A percentile compares a stretch with the other conserved stretches of the same genome.
Conservation (phyloP, 2,329 filamentous ascomycete species). For the Torrubiella hemipterigena region DNA sequence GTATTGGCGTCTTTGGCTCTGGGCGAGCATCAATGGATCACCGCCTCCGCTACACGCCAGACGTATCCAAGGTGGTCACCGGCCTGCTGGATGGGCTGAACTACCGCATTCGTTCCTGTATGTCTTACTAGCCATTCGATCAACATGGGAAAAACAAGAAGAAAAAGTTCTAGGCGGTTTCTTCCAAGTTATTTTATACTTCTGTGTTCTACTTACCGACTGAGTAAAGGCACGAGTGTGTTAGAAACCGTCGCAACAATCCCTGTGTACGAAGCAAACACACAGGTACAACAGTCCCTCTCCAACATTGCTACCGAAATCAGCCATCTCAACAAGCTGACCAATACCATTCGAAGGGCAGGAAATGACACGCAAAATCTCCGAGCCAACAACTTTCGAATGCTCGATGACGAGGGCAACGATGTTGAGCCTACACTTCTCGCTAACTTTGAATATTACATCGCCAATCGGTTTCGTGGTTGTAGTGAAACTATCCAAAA, state of each 20-base stretch:
- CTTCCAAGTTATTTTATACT: background rate
- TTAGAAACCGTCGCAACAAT: too few species aligned
- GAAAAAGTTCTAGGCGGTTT: too few species aligned
- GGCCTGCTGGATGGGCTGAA: slow-evolving; percentile 7
- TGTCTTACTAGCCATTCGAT: too few species aligned
- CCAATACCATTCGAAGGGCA: slow-evolving; percentile 2
- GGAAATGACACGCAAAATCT: background rate
- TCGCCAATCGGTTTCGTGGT: background rate
- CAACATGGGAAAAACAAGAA: too few species aligned
- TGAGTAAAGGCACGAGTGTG: too few species aligned
- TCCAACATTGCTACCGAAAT: slow-evolving; percentile 2
- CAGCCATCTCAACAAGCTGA: slow-evolving; percentile 1
- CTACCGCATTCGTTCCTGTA: slow-evolving; percentile 3
- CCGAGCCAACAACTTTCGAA: background rate
- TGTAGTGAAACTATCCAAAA: background rate
- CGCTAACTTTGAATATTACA: background rate
- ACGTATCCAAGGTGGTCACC: slow-evolving; percentile 6
- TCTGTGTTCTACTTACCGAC: too few species aligned
- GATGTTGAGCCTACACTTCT: background rate
- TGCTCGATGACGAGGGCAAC: background rate
- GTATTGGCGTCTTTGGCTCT: slow-evolving; percentile 6
- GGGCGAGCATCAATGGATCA: slow-evolving; percentile 9
- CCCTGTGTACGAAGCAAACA: too few species aligned
- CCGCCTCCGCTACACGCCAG: slow-evolving; percentile 6
- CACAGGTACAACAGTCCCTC: background rate